A percentile compares a stretch with the other conserved stretches of the same genome.
Conservation (phyloP, 1,284 basidiomycete species). For the Moesziomyces globuligerus region DNA sequence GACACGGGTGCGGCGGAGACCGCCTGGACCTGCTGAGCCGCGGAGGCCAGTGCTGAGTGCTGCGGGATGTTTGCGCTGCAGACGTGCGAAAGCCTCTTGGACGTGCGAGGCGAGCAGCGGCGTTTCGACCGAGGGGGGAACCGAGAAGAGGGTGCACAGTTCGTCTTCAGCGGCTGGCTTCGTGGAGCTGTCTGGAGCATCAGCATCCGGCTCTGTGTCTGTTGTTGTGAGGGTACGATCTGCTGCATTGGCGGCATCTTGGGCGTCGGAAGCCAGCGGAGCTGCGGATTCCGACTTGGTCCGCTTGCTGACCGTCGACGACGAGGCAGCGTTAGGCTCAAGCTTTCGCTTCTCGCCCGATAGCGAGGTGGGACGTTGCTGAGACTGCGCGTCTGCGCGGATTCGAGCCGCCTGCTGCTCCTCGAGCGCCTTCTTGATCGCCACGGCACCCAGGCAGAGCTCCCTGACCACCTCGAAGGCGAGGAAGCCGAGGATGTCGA, state of each 20-base stretch:
- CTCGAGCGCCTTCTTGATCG: constrained; percentile 54
- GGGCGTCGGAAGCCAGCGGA: not conserved
- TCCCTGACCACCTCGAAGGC: constrained; percentile 97
- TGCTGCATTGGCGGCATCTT: constrained; percentile 3
- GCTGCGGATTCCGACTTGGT: constrained; percentile 4
- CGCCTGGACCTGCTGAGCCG: constrained; percentile 54
- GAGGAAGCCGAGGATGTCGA: constrained; percentile 95
- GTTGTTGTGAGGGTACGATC: constrained; percentile 3
- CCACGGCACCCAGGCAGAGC: constrained; percentile 74
- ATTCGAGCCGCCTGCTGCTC: constrained; percentile 31
- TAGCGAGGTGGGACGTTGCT: not conserved
- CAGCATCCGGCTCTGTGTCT: not conserved
- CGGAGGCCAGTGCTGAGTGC: constrained; percentile 43
- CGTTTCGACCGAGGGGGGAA: constrained; percentile 42
- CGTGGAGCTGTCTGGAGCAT: not conserved
- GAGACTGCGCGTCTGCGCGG: constrained; percentile 10
- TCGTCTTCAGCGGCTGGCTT: constrained; percentile 17
- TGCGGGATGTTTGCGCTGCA: constrained; percentile 51
- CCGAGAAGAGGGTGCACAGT: constrained; percentile 53
- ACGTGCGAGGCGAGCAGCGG: constrained; percentile 59
- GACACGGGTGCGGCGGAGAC: constrained; percentile 56
- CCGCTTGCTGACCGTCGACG: constrained; percentile 2
- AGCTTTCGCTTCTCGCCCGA: constrained; percentile 12
- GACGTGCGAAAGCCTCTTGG: constrained; percentile 61
- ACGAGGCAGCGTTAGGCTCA: not conserved